These are phyloP conservation scores for Sodiomyces alkalinus DNA, from an alignment of 2,329 filamentous ascomycete species.

Conservation along the genomic window DNA sequence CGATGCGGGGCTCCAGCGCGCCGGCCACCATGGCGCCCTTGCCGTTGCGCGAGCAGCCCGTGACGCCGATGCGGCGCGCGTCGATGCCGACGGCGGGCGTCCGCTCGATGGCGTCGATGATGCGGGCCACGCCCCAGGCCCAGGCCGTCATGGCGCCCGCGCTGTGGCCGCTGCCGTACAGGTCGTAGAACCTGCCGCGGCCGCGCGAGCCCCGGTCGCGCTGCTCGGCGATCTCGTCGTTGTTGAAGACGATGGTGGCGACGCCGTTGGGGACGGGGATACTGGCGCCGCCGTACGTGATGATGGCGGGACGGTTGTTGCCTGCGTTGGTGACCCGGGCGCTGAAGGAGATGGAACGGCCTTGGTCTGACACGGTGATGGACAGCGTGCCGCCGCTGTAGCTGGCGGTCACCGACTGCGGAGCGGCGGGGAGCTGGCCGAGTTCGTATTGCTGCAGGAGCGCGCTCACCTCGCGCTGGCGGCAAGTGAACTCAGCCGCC, in stretches of 20 bases:
- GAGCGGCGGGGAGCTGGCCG: slow-evolving; percentile 18
- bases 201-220: slow-evolving; percentile 24
- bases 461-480: slow-evolving; percentile 22
- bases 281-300: slow-evolving; percentile 26
- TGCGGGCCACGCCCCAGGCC: slow-evolving; percentile 32
- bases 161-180: slow-evolving; percentile 28
- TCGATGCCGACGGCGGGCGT: slow-evolving; percentile 21
- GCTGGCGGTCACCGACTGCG: slow-evolving; percentile 17
- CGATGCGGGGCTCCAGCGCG: slow-evolving; percentile 30
- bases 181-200: slow-evolving; percentile 30
- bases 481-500: slow-evolving; percentile 23
- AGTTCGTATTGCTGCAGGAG: slow-evolving; percentile 22
- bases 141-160: slow-evolving; percentile 32
- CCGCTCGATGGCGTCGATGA: slow-evolving; percentile 30
- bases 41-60: slow-evolving; percentile 34
- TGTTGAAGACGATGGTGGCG: slow-evolving; percentile 32
- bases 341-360: slow-evolving; percentile 16
- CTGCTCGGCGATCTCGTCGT: slow-evolving; percentile 26
- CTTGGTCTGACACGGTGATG: slow-evolving; percentile 18
- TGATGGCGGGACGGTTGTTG: slow-evolving; percentile 28
- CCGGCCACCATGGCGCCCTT: slow-evolving; percentile 34
- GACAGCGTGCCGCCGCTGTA: slow-evolving; percentile 17
- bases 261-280: slow-evolving; percentile 29
- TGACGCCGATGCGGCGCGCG: slow-evolving; percentile 22
- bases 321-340: slow-evolving; percentile 15